Base-by-base conservation (phyloP, 768 basidiomycete genomes). In the Termitomyces sp. region DNA sequence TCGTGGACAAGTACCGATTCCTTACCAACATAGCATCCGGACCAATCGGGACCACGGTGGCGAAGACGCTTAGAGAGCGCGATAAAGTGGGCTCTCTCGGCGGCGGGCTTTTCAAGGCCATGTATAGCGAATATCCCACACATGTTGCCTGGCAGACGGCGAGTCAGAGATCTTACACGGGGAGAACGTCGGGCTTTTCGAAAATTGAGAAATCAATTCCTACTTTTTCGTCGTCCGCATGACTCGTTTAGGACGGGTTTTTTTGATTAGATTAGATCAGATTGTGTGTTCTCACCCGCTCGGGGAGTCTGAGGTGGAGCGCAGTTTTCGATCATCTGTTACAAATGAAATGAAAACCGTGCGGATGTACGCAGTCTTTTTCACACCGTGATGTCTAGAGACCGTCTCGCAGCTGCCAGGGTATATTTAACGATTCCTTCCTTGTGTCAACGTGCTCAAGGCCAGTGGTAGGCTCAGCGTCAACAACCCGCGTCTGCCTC, bases 21-120 rank as follows among this genome's bases (percentile, higher is more conserved):
- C 71, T 87, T 85, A 48, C 91, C 91, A 63, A 95, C 90, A 72
- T 86, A 89, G 75, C 93, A 96, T 32, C 97, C 97, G 14, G 93
- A 95, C 97, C 97, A 99, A 75, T 99, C 97, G 12, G 97, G 97
- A 14, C 97, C 97, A 63, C 95, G 87, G 70, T 97, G 95, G 54
- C 96, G 84, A 61, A 93, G 87, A 63, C 85, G 86, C 75, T 94
- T 97, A 12, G 94, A 94, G 66, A 91, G 82, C 4, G 92, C 88
- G 58, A 98, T 87, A 68, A 86, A 89, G 57, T 79, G 84, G 48
- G 87, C 78, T 62, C 95, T 82, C 65, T 88, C 88, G 26, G 74
- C 72, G 40, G 80, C 69, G 38, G 94, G 87, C 57, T 86, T 88
- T 62, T 88, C 79, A 59, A 94, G 72, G 64, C 89, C 89, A 68